phyloP scores from a whole-genome alignment of 441 rosid species.

The Daphne laureola region DNA sequence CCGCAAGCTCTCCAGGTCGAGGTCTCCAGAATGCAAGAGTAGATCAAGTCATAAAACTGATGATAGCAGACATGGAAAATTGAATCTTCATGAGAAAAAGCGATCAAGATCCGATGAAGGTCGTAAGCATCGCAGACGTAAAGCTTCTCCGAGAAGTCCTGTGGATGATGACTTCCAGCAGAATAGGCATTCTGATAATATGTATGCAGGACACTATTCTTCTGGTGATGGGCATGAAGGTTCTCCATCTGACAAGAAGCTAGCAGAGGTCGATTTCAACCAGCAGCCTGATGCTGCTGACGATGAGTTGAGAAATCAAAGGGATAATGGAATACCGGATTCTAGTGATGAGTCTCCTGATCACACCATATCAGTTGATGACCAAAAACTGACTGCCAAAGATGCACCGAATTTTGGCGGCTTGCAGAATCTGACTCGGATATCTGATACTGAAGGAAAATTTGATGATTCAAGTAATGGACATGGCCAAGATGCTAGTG shows the following conservation, averaged over 20 bases:
- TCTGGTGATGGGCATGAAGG: conserved; percentile 23
- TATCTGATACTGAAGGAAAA: conserved; percentile 17
- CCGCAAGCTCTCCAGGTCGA: conserved; percentile 46
- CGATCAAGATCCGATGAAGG: conserved; percentile 39
- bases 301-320: conserved; percentile 14
- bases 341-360: conserved; percentile 21
- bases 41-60: conserved; percentile 26
- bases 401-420: conserved; percentile 12
- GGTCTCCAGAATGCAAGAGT: conserved; percentile 45
- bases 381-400: conserved; percentile 16
- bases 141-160: conserved; percentile 37
- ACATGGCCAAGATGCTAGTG: conserved; percentile 13
- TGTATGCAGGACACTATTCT: conserved; percentile 25
- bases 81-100: conserved; percentile 40
- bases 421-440: conserved; percentile 9
- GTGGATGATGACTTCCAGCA: conserved; percentile 32
- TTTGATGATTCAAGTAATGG: conserved; percentile 6
- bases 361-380: conserved; percentile 19
- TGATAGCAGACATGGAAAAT: conserved; percentile 38
- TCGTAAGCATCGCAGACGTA: conserved; percentile 24
- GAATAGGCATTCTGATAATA: conserved; percentile 31
- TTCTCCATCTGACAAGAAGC: conserved; percentile 10
- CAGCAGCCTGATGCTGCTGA: conserved; percentile 15
- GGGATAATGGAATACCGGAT: conserved; percentile 12
- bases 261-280: conserved; percentile 14